A percentile compares a stretch with the other conserved stretches of the same genome.
phyloP scores from a whole-genome alignment of 176 grass and related monocot species.

The Rhipidocladum racemiflorum region DNA sequence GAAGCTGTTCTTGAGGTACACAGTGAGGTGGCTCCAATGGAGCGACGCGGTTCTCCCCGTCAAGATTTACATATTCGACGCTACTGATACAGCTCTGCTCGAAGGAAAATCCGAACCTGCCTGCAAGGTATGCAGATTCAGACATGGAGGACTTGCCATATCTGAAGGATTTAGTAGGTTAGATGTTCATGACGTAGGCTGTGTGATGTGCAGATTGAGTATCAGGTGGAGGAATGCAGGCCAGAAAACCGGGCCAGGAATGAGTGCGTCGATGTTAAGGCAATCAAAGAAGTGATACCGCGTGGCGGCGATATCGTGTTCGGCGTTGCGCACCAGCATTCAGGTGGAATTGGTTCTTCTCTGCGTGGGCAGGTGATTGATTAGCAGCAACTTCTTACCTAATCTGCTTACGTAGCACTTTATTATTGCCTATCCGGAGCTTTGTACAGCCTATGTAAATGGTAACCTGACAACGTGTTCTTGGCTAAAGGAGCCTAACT shows the following conservation, averaged over 20 bases:
- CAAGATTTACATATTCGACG: slow-evolving; percentile 84
- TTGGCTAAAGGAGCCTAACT: background rate
- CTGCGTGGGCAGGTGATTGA: slow-evolving; percentile 60
- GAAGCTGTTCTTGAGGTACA: slow-evolving; percentile 73
- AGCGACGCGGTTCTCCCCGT: slow-evolving; percentile 49
- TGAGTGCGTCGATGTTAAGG: slow-evolving; percentile 49
- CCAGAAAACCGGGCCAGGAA: slow-evolving; percentile 35
- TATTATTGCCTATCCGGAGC: too few relatives aligned
- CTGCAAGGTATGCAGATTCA: slow-evolving; percentile 56
- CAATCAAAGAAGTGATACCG: slow-evolving; percentile 44
- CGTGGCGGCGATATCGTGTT: slow-evolving; percentile 72
- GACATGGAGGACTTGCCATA: background rate
- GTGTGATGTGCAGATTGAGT: slow-evolving; percentile 58
- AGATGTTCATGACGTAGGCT: background rate
- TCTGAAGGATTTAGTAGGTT: background rate
- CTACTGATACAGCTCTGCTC: slow-evolving; percentile 32
- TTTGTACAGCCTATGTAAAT: too few relatives aligned
- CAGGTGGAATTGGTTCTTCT: slow-evolving; percentile 54
- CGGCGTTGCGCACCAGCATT: slow-evolving; percentile 78
- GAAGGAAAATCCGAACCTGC: slow-evolving; percentile 7
- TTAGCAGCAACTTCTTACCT: background rate
- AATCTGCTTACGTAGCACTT: background rate
- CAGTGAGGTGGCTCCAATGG: slow-evolving; percentile 67
- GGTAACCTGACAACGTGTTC: background rate
- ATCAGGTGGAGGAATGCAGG: slow-evolving; percentile 65